Conservation (phyloP, 73 alveolate species). For the Paramecium primaurelia region DNA sequence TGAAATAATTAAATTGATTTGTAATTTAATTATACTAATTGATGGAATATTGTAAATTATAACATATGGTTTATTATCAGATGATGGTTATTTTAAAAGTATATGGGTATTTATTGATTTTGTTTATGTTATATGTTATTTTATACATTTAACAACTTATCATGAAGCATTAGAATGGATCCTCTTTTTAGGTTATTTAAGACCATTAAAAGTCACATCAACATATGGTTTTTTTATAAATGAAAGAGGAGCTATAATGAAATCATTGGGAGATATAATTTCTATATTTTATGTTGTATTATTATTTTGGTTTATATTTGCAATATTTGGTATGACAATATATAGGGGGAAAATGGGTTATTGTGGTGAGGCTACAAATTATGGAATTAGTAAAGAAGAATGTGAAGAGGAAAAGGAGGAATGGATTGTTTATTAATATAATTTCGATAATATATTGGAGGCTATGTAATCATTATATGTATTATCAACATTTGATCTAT, state of each 20-base stretch:
- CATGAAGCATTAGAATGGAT: not conserved
- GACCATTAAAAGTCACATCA: constrained; percentile 34
- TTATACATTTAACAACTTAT: not conserved
- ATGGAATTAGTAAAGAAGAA: not conserved
- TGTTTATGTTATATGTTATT: not conserved
- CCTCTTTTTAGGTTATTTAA: not conserved
- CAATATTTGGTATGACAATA: constrained; percentile 30
- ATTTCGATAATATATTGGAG: constrained; percentile 11
- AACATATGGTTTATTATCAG: not conserved
- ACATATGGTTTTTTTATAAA: not conserved
- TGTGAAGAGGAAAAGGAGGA: constrained; percentile 17
- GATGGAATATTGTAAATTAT: not conserved
- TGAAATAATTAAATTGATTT: not conserved
- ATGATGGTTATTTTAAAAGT: not conserved
- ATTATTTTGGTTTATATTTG: constrained; percentile 36
- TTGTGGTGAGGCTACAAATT: constrained; percentile 8
- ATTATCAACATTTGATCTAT: constrained; percentile 4
- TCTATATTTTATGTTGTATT: not conserved
- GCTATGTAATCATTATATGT: not conserved
- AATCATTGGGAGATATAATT: constrained; percentile 1
- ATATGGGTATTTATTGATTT: constrained; percentile 19
- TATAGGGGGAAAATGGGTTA: not conserved
- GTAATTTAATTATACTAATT: not conserved
- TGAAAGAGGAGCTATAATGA: constrained; percentile 25
- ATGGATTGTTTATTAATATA: constrained; percentile 13